Evolutionary conservation across 257 asterid genomes (phyloP), one percentile per base, ranked within the genome.

Genomic region (Solanum pinnatisectum): DNA sequence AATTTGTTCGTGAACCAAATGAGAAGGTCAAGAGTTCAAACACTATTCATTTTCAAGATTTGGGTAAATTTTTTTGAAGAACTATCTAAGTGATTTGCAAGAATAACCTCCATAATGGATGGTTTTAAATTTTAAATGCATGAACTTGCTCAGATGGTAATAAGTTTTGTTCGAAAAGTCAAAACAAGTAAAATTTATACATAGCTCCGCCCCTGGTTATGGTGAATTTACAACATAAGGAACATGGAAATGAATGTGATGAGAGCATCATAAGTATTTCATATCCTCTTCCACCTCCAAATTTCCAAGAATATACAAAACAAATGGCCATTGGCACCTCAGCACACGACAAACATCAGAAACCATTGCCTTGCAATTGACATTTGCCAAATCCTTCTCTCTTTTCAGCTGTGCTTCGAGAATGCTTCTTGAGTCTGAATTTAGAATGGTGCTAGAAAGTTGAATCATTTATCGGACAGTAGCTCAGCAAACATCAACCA

Each of bases 31-130:
- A 63, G 10, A 63, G 30, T 63, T 23, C 11, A 63, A 9, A 3
- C 4, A 4, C 3, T 10, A 9, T n/a, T 12, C 5, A 63, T 63
- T 63, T 63, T 63, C 5, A 63, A 10, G 15, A 10, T 23, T 63
- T 46, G 56, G 56, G 56, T 10, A 42, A 1, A 3, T 1, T n/a
- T n/a, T n/a, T 11, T n/a, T 10, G 2, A 63, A n/a, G 3, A 9
- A 10, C 4, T n/a, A 25, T 15, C 20, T 16, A 12, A 67, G 35
- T 13, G 74, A 67, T 67, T 27, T 67, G 22, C 36, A 67, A 67
- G 36, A 67, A 25, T 67, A 12, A 1, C 74, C 74, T 67, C 0
- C 20, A 3, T 27, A 11, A 67, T 0, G 0, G 4, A 25, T 5
- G 18, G 10, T 63, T n/a, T n/a, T 4, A 65, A 18, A 18, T 52